Percentiles rank a stretch among this genome's conserved stretches.
Evolutionary conservation across 2,329 filamentous ascomycete species (phyloP).

Genomic region (Aureobasidium sp.): DNA sequence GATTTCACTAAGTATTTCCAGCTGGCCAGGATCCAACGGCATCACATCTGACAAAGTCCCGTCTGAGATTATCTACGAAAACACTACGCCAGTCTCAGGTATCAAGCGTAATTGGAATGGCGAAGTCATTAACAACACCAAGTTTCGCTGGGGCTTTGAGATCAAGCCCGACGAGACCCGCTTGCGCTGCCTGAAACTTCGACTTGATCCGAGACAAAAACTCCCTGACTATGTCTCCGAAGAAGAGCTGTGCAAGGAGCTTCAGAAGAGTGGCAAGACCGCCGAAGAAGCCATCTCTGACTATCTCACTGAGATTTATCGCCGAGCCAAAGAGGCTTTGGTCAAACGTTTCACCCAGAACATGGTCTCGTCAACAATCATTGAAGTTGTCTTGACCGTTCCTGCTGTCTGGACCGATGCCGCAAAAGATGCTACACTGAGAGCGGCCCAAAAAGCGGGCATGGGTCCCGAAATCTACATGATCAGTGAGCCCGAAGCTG

Average conservation of each 20-base stretch:
- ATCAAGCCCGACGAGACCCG: slow-evolving; percentile 70
- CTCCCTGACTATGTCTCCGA: slow-evolving; percentile 74
- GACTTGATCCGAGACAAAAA: slow-evolving; percentile 73
- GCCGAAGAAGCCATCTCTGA: slow-evolving; percentile 73
- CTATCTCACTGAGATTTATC: slow-evolving; percentile 68
- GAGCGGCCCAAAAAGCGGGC: slow-evolving; percentile 69
- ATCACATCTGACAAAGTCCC: too few species aligned
- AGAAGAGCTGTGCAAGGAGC: slow-evolving; percentile 61
- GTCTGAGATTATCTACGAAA: too few species aligned
- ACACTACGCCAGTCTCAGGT: too few species aligned
- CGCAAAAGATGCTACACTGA: slow-evolving; percentile 74
- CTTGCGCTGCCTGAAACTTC: slow-evolving; percentile 76
- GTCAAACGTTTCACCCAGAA: slow-evolving; percentile 58
- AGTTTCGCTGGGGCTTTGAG: slow-evolving; percentile 69
- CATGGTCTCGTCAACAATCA: slow-evolving; percentile 49
- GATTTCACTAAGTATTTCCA: too few species aligned
- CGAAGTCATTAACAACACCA: too few species aligned
- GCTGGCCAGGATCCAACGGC: too few species aligned
- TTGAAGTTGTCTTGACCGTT: slow-evolving; percentile 74
- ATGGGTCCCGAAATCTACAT: slow-evolving; percentile 58
- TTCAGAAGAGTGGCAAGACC: slow-evolving; percentile 68
- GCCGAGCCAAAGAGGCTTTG: slow-evolving; percentile 71
- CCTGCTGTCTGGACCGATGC: slow-evolving; percentile 80
- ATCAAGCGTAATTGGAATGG: too few species aligned
- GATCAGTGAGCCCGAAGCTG: slow-evolving; percentile 71